Evolutionary conservation across 306 rosid species (phyloP), one percentile per base, ranked within the genome.

Genomic region (Castanea mollissima): DNA sequence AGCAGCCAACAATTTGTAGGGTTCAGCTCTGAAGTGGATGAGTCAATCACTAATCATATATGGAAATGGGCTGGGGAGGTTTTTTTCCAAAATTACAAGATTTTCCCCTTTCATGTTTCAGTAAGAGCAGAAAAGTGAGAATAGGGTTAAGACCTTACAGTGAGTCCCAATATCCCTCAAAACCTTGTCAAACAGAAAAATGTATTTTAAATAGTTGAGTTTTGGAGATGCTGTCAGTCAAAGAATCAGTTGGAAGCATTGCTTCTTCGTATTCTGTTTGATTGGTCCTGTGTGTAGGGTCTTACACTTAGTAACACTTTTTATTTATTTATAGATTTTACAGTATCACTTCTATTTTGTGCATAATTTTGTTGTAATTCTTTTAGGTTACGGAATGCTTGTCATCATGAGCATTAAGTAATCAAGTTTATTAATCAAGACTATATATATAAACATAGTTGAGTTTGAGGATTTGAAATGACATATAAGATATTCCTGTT

Each of bases 1-100:
- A 94, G 98, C 79, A 94, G 98, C 85, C 95, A 97, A 29, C 92
- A 94, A 78, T 94, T 94, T 85, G 85, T 81, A 73, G 97, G 97
- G 58, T 92, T 94, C 88, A 71, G 76, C 87, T 88, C 90, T 58
- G 91, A 92, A 73, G 83, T 76, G 84, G 91, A 92, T 70, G 93
- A 94, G 79, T 81, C 86, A 76, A 87, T 94, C 60, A 80, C 88
- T 75, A 55, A 74, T 81, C 64, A 71, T 20, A 94, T 94, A 67
- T 92, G 98, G 98, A 85, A 90, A 16, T 89, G 95, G 52, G 94
- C 85, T 79, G 87, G 82, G 63, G 92, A 91, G 6, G 1, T 0
- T 23, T 94, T 89, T 90, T 94, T 84, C 97, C 98, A 67, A 83
- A 78, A 69, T 79, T 92, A 80, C 91, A 65, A 82, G 88, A 67